Conservation (phyloP, 345 rosid species). For the Gossypium rotundifolium region DNA sequence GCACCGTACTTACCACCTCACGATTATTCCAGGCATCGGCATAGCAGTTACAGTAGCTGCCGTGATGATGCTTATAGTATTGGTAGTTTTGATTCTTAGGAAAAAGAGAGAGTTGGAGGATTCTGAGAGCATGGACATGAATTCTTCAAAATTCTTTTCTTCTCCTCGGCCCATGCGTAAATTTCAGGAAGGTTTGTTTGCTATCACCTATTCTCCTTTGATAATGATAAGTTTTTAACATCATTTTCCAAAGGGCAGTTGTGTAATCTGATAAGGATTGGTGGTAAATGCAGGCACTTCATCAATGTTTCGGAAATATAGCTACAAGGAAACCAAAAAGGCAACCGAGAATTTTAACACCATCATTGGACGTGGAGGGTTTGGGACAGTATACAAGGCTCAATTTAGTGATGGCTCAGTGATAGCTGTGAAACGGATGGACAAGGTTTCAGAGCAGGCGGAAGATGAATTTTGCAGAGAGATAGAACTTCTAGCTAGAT, state of each 20-base stretch:
- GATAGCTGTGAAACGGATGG: slow-evolving; percentile 74
- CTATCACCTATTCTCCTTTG: slow-evolving; percentile 10
- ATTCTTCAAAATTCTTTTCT: slow-evolving; percentile 43
- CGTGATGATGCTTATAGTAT: slow-evolving; percentile 48
- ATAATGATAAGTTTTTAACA: background rate
- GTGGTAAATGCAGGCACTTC: slow-evolving; percentile 45
- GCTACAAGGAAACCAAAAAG: slow-evolving; percentile 74
- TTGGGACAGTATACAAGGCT: slow-evolving; percentile 85
- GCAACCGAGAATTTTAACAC: slow-evolving; percentile 77
- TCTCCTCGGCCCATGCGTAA: slow-evolving; percentile 46
- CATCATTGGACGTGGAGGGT: slow-evolving; percentile 81
- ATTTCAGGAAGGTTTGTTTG: slow-evolving; percentile 58
- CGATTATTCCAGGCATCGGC: slow-evolving; percentile 58
- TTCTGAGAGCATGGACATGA: slow-evolving; percentile 39
- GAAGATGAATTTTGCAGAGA: slow-evolving; percentile 87
- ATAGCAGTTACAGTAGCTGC: slow-evolving; percentile 61
- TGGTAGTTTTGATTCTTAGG: slow-evolving; percentile 66
- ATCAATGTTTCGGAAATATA: slow-evolving; percentile 63
- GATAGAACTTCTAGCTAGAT: slow-evolving; percentile 89
- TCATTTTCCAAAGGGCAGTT: background rate
- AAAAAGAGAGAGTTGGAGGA: slow-evolving; percentile 60
- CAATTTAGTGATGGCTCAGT: slow-evolving; percentile 65
- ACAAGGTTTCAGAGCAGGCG: slow-evolving; percentile 68
- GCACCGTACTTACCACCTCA: slow-evolving; percentile 60
- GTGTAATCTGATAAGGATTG: slow-evolving; percentile 1